Evolutionary conservation across 106 monocot species (phyloP).

Genomic region (Agapanthus africanus): DNA sequence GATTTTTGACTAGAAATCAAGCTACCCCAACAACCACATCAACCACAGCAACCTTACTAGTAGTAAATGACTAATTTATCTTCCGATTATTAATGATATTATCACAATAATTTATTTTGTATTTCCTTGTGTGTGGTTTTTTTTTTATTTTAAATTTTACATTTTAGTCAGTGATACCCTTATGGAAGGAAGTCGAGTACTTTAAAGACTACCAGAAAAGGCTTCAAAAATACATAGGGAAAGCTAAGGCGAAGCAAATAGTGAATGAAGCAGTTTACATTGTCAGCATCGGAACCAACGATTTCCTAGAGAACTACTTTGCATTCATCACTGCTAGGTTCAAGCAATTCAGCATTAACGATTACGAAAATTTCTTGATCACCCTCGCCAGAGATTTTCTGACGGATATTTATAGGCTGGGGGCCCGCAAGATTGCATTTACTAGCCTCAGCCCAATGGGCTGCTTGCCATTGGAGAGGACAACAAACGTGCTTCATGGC

Average conservation of each 20-base stretch:
- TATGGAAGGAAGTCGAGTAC: constrained; percentile 56
- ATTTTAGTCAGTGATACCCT: constrained; percentile 29
- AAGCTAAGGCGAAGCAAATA: constrained; percentile 14
- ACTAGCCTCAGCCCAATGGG: constrained; percentile 60
- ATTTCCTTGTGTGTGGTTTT: too few relatives aligned
- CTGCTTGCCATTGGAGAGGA: constrained; percentile 78
- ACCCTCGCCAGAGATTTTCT: constrained; percentile 44
- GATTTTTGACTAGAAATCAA: too few relatives aligned
- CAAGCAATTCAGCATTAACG: constrained; percentile 27
- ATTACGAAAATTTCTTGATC: constrained; percentile 56
- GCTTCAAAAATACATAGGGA: constrained; percentile 23
- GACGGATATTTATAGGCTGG: constrained; percentile 38
- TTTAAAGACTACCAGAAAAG: constrained; percentile 44
- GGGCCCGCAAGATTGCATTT: constrained; percentile 62
- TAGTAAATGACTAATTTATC: too few relatives aligned
- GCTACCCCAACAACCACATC: too few relatives aligned
- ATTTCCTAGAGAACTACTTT: constrained; percentile 71
- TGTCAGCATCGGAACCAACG: constrained; percentile 66
- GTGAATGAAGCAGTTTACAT: constrained; percentile 47
- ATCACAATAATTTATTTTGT: too few relatives aligned
- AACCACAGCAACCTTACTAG: too few relatives aligned
- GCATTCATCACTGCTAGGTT: constrained; percentile 22
- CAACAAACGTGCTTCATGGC: constrained; percentile 20
- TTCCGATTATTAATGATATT: too few relatives aligned
- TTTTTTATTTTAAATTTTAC: too few relatives aligned